Conservation (phyloP, 768 basidiomycete genomes). For the Royoungia palumana region DNA sequence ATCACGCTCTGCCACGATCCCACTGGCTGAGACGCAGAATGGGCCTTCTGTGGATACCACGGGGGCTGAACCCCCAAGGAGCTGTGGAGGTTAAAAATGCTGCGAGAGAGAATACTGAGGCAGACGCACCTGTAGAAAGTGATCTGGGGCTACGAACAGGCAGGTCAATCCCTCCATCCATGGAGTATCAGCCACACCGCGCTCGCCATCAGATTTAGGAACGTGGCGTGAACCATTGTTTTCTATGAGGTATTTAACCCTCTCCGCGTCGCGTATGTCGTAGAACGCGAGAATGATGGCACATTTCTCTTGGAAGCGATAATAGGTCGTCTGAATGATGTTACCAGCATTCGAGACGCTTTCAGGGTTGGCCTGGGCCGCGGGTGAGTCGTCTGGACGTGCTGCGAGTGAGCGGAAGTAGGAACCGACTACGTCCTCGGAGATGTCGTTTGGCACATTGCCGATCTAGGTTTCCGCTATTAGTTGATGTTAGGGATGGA, state of each 20-base stretch:
- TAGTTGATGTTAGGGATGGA: background rate
- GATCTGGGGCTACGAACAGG: slow-evolving; percentile 43
- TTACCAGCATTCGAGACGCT: slow-evolving; percentile 14
- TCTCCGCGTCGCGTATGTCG: slow-evolving; percentile 53
- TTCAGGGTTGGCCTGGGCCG: slow-evolving; percentile 7
- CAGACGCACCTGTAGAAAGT: slow-evolving; percentile 42
- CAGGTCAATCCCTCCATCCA: slow-evolving; percentile 36
- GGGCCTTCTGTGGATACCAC: slow-evolving; percentile 50
- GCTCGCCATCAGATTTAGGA: slow-evolving; percentile 6
- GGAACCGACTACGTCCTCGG: slow-evolving; percentile 29
- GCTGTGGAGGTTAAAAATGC: slow-evolving; percentile 33
- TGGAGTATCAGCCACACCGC: background rate
- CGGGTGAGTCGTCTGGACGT: slow-evolving; percentile 8
- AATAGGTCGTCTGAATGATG: slow-evolving; percentile 55
- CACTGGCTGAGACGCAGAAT: slow-evolving; percentile 47
- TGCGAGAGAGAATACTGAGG: slow-evolving; percentile 1
- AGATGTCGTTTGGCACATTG: slow-evolving; percentile 35
- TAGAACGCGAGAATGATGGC: slow-evolving; percentile 61
- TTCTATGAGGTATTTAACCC: slow-evolving; percentile 43
- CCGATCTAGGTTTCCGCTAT: slow-evolving; percentile 33
- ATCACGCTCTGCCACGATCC: slow-evolving; percentile 17
- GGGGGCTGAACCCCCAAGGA: slow-evolving; percentile 50
- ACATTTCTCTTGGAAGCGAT: slow-evolving; percentile 46
- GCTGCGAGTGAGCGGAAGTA: slow-evolving; percentile 30
- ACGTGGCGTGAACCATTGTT: slow-evolving; percentile 7